phyloP scores from a whole-genome alignment of 371 early-diverging fungal species.

The Actinomortierella ambigua region DNA sequence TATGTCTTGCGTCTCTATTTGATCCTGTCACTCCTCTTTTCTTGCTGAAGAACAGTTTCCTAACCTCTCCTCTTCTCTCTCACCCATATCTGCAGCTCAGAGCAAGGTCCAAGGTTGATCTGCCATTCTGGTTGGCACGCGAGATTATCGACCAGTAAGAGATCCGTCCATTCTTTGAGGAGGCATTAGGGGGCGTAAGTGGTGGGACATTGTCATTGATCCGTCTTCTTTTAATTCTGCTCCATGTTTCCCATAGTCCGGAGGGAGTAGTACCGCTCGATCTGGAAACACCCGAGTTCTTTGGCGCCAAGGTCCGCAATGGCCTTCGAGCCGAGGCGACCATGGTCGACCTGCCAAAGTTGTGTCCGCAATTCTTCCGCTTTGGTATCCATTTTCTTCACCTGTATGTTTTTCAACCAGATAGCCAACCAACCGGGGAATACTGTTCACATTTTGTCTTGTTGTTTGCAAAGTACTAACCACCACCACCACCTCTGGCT shows the following conservation, averaged over 20 bases:
- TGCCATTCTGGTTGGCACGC: slow-evolving; percentile 62
- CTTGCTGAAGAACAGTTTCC: neutral
- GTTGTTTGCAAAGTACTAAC: too few species aligned
- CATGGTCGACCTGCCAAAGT: slow-evolving; percentile 52
- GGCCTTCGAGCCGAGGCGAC: slow-evolving; percentile 54
- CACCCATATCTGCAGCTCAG: slow-evolving; percentile 40
- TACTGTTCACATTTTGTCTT: too few species aligned
- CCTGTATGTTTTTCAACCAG: too few species aligned
- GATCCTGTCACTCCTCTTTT: neutral
- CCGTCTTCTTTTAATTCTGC: neutral
- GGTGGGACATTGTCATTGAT: neutral
- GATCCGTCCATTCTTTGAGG: neutral
- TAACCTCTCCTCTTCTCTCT: neutral
- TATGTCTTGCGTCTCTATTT: slow-evolving; percentile 3
- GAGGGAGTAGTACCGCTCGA: slow-evolving; percentile 40
- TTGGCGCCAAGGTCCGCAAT: slow-evolving; percentile 49
- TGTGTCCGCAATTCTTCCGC: slow-evolving; percentile 57
- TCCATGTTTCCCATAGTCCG: slow-evolving; percentile 5
- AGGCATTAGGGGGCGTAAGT: too few species aligned
- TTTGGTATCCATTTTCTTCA: slow-evolving; percentile 49
- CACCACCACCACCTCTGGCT: too few species aligned
- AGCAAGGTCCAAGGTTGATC: slow-evolving; percentile 54
- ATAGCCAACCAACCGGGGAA: too few species aligned
- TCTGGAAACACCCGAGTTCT: slow-evolving; percentile 57
- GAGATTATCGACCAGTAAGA: slow-evolving; percentile 49